Conservation (phyloP, 306 rosid genomes). For the Cicer arietinum region DNA sequence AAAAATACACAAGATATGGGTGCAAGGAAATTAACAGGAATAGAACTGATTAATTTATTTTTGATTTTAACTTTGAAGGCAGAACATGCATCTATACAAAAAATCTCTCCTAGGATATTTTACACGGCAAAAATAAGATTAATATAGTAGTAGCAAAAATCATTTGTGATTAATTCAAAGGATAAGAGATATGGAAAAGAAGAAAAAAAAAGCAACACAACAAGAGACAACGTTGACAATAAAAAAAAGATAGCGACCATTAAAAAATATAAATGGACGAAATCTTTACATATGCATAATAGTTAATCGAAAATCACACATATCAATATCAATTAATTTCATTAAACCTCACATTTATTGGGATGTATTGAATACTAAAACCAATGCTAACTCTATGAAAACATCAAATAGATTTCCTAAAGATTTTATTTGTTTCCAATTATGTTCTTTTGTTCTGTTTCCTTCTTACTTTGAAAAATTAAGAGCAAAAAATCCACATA, state of each 20-base stretch:
- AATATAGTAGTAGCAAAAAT: background rate
- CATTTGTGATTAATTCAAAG: background rate
- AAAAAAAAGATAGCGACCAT: background rate
- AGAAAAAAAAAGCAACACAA: constrained; percentile 6
- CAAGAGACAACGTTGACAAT: background rate
- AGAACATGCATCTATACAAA: constrained; percentile 20
- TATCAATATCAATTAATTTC: constrained; percentile 25
- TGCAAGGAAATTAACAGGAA: background rate
- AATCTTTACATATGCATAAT: constrained; percentile 1
- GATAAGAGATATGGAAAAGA: background rate
- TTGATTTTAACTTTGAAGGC: constrained; percentile 15
- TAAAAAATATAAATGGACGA: background rate
- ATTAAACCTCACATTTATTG: constrained; percentile 15
- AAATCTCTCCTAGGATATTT: background rate
- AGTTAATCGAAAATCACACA: constrained; percentile 18
- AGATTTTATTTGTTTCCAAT: background rate
- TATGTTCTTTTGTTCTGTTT: background rate
- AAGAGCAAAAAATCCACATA: background rate
- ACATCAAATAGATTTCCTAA: constrained; percentile 15
- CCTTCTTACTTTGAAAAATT: background rate
- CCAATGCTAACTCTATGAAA: constrained; percentile 21
- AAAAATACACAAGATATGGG: constrained; percentile 10
- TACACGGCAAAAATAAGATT: background rate
- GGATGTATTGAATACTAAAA: constrained; percentile 1
- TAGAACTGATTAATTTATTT: background rate